Base-by-base conservation (phyloP, 352 stramenopile species). In the Phytophthora multivora region DNA sequence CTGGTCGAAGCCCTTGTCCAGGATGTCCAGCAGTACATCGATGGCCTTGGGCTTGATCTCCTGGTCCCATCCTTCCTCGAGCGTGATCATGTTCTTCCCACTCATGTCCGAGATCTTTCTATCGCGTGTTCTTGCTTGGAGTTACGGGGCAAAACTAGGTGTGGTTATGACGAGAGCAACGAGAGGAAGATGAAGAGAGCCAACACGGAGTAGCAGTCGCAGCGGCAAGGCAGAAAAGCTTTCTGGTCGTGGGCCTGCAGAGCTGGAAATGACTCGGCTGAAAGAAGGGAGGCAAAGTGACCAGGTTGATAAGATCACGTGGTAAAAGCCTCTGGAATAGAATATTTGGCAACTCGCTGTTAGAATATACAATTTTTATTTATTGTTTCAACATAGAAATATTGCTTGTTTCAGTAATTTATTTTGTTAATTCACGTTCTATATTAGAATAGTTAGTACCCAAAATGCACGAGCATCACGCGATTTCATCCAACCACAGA, bases 1-100 rank as follows among this genome's bases (percentile, higher is more conserved):
- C 48, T 94, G 88, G 59, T 96, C 88, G 36, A 96, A 89, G 46
- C 88, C 88, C 65, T 89, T 85, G 71, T 96, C 83, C 18, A 96
- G 70, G 56, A 95, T 93, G 40, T 89, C 79, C 45, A 95, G 75
- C 47, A 96, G 73, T 73, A 96, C 84, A 56, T 96, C 86, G 64
- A 96, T 94, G 39, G 83, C 88, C 66, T 94, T 96, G 55, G 83
- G 83, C 59, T 96, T 96, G 66, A 96, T 96, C 73, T 96, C 84
- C 25, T 82, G 63, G 67, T 95, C 86, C 88, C 88, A 96, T 21
- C 88, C 88, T 60, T 92, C 83, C 59, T 96, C 86, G 40, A 96
- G 80, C 48, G 76, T 72, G 68, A 95, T 94, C 75, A 94, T 90
- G 45, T 73, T 77, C 69, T 93, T 95, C 15, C 59, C 69, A 69